A percentile compares a stretch with the other conserved stretches of the same genome.
These are phyloP conservation scores for Ensete ventricosum DNA, from an alignment of 176 grass and related monocot genomes.

Conservation along the genomic window DNA sequence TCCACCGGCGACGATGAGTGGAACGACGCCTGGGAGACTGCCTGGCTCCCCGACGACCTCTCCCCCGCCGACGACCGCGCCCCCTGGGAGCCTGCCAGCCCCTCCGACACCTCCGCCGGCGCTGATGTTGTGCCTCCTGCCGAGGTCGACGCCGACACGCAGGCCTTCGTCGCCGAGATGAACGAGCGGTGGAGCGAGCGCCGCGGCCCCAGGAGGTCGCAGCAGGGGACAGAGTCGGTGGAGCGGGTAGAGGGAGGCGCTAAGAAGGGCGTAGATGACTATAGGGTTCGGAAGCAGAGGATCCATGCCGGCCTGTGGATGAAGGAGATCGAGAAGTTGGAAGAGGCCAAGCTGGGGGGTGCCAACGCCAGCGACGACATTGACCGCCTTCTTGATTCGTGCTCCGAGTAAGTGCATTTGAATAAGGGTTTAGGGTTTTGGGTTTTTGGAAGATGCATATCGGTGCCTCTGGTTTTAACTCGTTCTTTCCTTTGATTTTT, in stretches of 20 bases:
- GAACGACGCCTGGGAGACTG: conserved; percentile 97
- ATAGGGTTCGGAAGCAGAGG: conserved; percentile 81
- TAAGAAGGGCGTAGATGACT: conserved; percentile 59
- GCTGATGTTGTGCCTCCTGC: conserved; percentile 14
- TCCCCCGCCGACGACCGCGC: conserved; percentile 21
- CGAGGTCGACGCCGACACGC: conserved; percentile 70
- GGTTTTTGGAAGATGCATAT: background rate
- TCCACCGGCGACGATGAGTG: conserved; percentile 64
- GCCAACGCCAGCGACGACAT: conserved; percentile 51
- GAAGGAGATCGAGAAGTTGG: conserved; percentile 91
- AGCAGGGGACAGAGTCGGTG: conserved; percentile 15
- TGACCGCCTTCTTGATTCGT: conserved; percentile 80
- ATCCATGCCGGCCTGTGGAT: conserved; percentile 82
- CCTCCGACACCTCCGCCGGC: conserved; percentile 3
- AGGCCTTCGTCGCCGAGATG: conserved; percentile 91
- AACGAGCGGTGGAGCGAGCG: conserved; percentile 71
- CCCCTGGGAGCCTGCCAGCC: conserved; percentile 12
- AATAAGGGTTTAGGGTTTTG: background rate
- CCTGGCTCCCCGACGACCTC: conserved; percentile 79
- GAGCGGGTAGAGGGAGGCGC: conserved; percentile 20
- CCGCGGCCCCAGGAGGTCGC: conserved; percentile 31
- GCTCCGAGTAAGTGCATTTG: conserved; percentile 48
- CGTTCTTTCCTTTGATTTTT: background rate
- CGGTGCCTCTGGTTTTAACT: background rate
- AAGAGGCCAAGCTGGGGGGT: conserved; percentile 68